Conservation (phyloP, 2,329 filamentous ascomycete species). For the Fusarium redolens region DNA sequence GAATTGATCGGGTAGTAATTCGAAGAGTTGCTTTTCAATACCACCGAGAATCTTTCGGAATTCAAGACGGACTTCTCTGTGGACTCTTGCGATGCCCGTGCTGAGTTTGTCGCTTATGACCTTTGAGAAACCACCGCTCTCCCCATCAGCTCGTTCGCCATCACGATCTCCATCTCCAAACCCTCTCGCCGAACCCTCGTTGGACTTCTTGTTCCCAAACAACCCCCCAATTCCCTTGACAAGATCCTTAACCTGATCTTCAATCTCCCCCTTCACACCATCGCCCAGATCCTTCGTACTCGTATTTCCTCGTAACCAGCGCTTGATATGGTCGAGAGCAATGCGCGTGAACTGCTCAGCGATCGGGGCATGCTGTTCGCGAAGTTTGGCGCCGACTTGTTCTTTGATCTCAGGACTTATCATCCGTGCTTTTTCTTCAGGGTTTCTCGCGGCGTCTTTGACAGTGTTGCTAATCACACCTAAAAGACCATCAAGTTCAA, state of each 20-base stretch:
- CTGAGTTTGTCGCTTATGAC: constrained; percentile 60
- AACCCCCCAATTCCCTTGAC: constrained; percentile 57
- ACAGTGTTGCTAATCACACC: constrained; percentile 57
- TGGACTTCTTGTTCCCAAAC: constrained; percentile 53
- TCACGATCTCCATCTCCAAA: constrained; percentile 47
- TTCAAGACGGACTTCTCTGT: constrained; percentile 58
- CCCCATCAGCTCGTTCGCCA: constrained; percentile 42
- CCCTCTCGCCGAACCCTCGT: constrained; percentile 48
- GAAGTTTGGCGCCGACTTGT: constrained; percentile 53
- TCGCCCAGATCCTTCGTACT: constrained; percentile 56
- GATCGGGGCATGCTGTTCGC: constrained; percentile 56
- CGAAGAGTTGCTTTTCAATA: constrained; percentile 60
- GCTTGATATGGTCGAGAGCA: constrained; percentile 60
- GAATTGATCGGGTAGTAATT: constrained; percentile 56
- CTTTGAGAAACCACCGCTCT: constrained; percentile 53
- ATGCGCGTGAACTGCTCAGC: constrained; percentile 60
- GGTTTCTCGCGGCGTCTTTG: constrained; percentile 58
- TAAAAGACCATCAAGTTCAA: constrained; percentile 57
- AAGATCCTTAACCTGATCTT: constrained; percentile 57
- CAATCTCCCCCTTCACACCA: constrained; percentile 57
- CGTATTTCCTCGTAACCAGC: constrained; percentile 57
- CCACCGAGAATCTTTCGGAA: constrained; percentile 57
- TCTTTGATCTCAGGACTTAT: constrained; percentile 62
- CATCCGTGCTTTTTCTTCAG: constrained; percentile 58
- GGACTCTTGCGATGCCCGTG: constrained; percentile 56